These are phyloP conservation scores for Saposhnikovia divaricata DNA, from an alignment of 129 eudicot species.

Conservation along the genomic window DNA sequence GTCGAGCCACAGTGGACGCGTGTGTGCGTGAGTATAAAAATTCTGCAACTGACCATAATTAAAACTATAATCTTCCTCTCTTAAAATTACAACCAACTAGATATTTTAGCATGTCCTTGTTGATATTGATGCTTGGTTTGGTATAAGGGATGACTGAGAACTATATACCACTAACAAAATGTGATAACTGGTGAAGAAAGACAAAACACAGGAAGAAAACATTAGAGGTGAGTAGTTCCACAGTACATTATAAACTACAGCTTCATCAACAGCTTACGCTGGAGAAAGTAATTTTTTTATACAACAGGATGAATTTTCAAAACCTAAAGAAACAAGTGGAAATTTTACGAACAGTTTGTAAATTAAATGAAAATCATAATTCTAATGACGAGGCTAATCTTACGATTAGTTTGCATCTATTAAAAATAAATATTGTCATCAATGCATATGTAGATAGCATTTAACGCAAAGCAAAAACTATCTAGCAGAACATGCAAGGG, in stretches of 20 bases:
- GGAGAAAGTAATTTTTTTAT: not conserved
- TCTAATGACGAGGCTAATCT: not conserved
- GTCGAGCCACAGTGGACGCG: not conserved
- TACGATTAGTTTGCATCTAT: not conserved
- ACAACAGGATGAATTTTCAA: not conserved
- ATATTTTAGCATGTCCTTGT: not conserved
- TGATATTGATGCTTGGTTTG: not conserved
- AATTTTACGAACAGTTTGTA: not conserved
- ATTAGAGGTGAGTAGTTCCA: not conserved
- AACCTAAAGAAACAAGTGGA: not conserved
- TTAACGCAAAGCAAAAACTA: not conserved
- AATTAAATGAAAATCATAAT: no score
- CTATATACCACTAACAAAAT: not conserved
- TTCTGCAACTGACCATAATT: not conserved
- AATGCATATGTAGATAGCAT: not conserved
- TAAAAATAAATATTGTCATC: not conserved
- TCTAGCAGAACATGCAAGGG: not conserved
- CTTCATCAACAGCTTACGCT: not conserved
- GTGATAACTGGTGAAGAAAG: not conserved
- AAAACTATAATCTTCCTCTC: not conserved
- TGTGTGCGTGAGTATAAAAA: not conserved
- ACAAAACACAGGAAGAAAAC: not conserved
- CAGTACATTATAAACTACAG: not conserved
- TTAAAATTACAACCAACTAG: not conserved
- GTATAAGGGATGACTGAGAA: not conserved